Evolutionary conservation across 495 filamentous ascomycete species (phyloP).

Genomic region (Oleoguttula mirabilis): DNA sequence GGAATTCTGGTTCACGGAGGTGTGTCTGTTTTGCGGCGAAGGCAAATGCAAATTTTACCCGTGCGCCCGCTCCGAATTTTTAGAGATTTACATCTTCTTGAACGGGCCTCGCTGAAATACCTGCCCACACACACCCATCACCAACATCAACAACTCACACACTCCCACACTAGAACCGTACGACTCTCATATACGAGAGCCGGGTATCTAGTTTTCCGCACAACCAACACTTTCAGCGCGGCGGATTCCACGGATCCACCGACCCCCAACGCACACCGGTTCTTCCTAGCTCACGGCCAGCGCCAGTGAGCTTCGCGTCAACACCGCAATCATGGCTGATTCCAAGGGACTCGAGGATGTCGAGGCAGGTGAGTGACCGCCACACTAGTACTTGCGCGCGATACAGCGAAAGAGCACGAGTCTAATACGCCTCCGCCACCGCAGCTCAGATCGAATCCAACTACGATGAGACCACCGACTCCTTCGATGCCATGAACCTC

Average conservation of each 20-base stretch:
- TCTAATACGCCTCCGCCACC: slow-evolving; percentile 16
- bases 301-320: slow-evolving; percentile 57
- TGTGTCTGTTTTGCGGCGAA: too few relatives aligned
- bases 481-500: slow-evolving; percentile 95
- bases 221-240: slow-evolving; percentile 17
- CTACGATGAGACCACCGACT: slow-evolving; percentile 99
- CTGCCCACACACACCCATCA: too few relatives aligned
- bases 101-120: too few relatives aligned
- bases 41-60: too few relatives aligned
- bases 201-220: slow-evolving; percentile 28
- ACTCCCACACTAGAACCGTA: slow-evolving; percentile 21
- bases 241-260: slow-evolving; percentile 28
- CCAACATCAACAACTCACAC: slow-evolving; percentile 13
- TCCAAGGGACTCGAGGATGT: slow-evolving; percentile 93
- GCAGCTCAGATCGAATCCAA: slow-evolving; percentile 97
- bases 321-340: slow-evolving; percentile 84
- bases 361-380: slow-evolving; percentile 55
- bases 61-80: too few relatives aligned
- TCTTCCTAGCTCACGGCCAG: slow-evolving; percentile 41
- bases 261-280: slow-evolving; percentile 24
- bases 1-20: too few relatives aligned
- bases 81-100: too few relatives aligned
- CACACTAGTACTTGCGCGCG: too few relatives aligned
- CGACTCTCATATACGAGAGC: slow-evolving; percentile 29
- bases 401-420: not conserved